Percentiles rank a stretch among this genome's conserved stretches.
These are phyloP conservation scores for Chalciporus chontae DNA, from an alignment of 768 basidiomycete species.

Conservation along the genomic window DNA sequence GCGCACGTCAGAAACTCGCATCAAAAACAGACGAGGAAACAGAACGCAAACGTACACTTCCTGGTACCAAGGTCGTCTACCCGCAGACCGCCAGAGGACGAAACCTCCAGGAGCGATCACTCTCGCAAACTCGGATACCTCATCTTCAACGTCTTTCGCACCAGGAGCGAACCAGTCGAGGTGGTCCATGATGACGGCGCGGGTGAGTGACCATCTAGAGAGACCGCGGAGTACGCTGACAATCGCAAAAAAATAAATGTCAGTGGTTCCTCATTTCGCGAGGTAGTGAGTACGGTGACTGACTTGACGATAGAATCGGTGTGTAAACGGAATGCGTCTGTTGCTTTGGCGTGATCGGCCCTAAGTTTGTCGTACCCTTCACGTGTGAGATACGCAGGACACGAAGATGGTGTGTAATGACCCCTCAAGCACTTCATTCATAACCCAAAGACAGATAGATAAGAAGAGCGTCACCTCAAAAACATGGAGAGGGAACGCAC, in stretches of 20 bases:
- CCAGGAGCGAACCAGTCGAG: slow-evolving; percentile 57
- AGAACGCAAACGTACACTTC: slow-evolving; percentile 35
- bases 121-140: slow-evolving; percentile 51
- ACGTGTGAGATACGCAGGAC: slow-evolving; percentile 62
- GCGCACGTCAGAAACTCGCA: neutral
- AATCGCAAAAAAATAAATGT: neutral
- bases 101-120: slow-evolving; percentile 57
- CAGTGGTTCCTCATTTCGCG: neutral
- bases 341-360: slow-evolving; percentile 39
- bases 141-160: slow-evolving; percentile 45
- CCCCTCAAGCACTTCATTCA: slow-evolving; percentile 42
- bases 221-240: slow-evolving; percentile 44
- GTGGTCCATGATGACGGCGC: slow-evolving; percentile 70
- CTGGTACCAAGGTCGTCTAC: slow-evolving; percentile 63
- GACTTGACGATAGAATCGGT: slow-evolving; percentile 70
- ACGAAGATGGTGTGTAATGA: slow-evolving; percentile 54
- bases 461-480: neutral
- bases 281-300: slow-evolving; percentile 10
- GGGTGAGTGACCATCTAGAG: slow-evolving; percentile 48
- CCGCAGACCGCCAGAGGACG: slow-evolving; percentile 65
- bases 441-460: neutral
- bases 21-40: neutral
- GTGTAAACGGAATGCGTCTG: slow-evolving; percentile 63
- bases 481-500: slow-evolving; percentile 26
- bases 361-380: slow-evolving; percentile 56